Conservation (phyloP, 2,329 filamentous ascomycete genomes). For the Colletotrichum nymphaeae region DNA sequence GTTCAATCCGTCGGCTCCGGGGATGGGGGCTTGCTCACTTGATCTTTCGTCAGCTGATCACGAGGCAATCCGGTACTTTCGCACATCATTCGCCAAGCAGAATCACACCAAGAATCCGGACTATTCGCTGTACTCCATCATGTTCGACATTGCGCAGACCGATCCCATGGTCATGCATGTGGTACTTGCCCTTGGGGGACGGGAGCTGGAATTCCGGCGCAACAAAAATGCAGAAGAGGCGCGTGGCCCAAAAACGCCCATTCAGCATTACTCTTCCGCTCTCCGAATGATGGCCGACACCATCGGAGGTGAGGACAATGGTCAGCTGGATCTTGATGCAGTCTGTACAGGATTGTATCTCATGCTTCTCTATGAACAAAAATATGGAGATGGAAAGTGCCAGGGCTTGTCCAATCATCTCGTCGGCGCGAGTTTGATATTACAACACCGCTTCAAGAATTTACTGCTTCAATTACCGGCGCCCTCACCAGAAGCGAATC, state of each 20-base stretch:
- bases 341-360: conserved; percentile 47
- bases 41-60: conserved; percentile 45
- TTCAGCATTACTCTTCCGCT: conserved; percentile 46
- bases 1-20: conserved; percentile 32
- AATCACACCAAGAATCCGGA: conserved; percentile 51
- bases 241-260: conserved; percentile 30
- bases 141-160: conserved; percentile 46
- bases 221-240: conserved; percentile 24
- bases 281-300: conserved; percentile 45
- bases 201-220: conserved; percentile 44
- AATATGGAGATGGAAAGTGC: conserved; percentile 48
- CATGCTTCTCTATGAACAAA: conserved; percentile 52
- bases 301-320: conserved; percentile 38
- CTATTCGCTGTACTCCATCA: conserved; percentile 48
- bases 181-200: conserved; percentile 45
- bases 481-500: conserved; percentile 30
- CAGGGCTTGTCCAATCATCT: conserved; percentile 46
- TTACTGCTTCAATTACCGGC: conserved; percentile 27
- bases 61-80: conserved; percentile 49
- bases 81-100: conserved; percentile 47
- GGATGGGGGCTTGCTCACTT: conserved; percentile 38
- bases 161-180: conserved; percentile 51
- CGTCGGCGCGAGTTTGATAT: conserved; percentile 44
- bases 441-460: conserved; percentile 41
- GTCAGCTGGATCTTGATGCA: conserved; percentile 43